Percentiles rank a stretch among this genome's conserved stretches.
These are phyloP conservation scores for Apiospora pterosperma DNA, from an alignment of 2,329 filamentous ascomycete genomes.

Conservation along the genomic window DNA sequence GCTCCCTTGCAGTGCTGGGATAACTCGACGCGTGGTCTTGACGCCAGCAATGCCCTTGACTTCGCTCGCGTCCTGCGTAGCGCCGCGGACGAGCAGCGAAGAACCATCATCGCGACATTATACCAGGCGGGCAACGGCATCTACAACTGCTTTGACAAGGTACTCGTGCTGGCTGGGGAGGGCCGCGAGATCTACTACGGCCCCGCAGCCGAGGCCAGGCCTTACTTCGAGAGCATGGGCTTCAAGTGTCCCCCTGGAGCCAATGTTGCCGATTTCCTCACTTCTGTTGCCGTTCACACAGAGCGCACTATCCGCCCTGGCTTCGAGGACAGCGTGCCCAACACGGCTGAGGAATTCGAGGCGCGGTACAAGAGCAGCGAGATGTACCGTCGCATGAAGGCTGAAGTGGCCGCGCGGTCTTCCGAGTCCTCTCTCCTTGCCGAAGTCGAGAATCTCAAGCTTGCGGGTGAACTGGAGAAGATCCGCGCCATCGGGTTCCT, in stretches of 20 bases:
- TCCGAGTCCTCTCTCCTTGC: slow-evolving; percentile 23
- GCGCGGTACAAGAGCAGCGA: slow-evolving; percentile 37
- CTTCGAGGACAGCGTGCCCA: slow-evolving; percentile 55
- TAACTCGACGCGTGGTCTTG: slow-evolving; percentile 69
- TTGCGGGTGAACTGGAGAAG: slow-evolving; percentile 20
- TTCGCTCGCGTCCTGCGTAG: slow-evolving; percentile 62
- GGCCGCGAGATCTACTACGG: slow-evolving; percentile 67
- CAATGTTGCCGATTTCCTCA: slow-evolving; percentile 68
- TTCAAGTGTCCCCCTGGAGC: slow-evolving; percentile 48
- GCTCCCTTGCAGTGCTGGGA: slow-evolving; percentile 68
- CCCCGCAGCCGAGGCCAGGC: slow-evolving; percentile 54
- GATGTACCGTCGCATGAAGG: slow-evolving; percentile 21
- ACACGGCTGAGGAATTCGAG: slow-evolving; percentile 59
- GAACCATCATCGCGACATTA: slow-evolving; percentile 67
- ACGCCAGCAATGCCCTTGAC: slow-evolving; percentile 70
- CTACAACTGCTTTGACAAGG: slow-evolving; percentile 70
- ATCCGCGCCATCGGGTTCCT: slow-evolving; percentile 13
- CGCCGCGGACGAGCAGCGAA: slow-evolving; percentile 64
- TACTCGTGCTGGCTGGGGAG: slow-evolving; percentile 64
- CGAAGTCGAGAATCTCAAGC: slow-evolving; percentile 42
- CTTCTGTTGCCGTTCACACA: slow-evolving; percentile 61
- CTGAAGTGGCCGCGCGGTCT: neutral
- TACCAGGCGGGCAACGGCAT: slow-evolving; percentile 68
- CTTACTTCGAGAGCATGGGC: slow-evolving; percentile 65
- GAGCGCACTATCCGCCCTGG: slow-evolving; percentile 59